Evolutionary conservation across 1,284 basidiomycete species (phyloP), one percentile per base, ranked within the genome.

Genomic region (Irpex sp.): DNA sequence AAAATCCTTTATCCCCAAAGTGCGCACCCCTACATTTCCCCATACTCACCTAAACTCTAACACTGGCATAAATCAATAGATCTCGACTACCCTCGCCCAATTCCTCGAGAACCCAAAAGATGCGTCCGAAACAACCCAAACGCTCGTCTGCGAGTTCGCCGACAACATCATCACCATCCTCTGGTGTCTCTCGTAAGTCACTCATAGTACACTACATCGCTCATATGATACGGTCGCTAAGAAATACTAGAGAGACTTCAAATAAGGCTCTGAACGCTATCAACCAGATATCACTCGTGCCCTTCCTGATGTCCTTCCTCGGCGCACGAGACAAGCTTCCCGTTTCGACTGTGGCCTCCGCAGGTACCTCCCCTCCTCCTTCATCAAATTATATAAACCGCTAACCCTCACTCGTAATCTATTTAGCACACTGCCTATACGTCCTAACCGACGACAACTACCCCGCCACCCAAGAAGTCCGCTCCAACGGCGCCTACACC

Each of bases 141-240:
- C 87, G 73, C 79, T 94, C 47, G 87, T 94, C 4, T 94, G 93
- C 71, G 87, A 91, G 65, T 90, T 97, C 70, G 85, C 93, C 2
- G 95, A 97, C 68, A 97, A 95, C 75, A 85, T 96, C 33, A 90
- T 97, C 66, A 94, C 93, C 7, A 86, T 93, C 21, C 75, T 98
- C 35, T 97, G 95, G 95, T 95, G 93, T 76, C 82, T 98, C 64
- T 92, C 92, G 93, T 95, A 77, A 84, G 92, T 81, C 15, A 19
- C 4, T 7, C 61, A 58, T 8, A 36, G 13, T 35, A 5, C 47
- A 50, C 37, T 60, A 49, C 61, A 26, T 8, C 39, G 39, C 15
- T 11, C 13, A 39, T 5, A 6, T 67, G 53, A 70, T 60, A 36
- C 60, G 56, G 57, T 5, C 11, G 36, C 70, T 76, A 75, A 76